Evolutionary conservation across 73 alveolate genomes (phyloP), one percentile per base, ranked within the genome.

Genomic region (Uronychia binucleata): DNA sequence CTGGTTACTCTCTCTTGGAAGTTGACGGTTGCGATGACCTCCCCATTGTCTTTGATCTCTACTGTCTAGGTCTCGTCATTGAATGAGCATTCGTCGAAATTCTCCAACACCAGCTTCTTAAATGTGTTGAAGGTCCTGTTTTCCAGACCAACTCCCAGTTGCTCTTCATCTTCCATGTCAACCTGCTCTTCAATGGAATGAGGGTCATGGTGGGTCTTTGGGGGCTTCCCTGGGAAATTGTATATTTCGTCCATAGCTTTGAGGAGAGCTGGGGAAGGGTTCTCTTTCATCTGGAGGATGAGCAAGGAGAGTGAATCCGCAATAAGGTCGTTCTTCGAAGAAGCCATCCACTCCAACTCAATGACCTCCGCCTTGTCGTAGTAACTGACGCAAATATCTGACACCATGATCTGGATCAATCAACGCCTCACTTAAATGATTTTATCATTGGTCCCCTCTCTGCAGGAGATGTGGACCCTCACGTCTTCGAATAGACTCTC

Each of bases 271-370:
- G 96, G 89, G 28, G 92, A 85, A 5, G 96, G 96, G 59, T 91
- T 87, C n/a, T 76, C 84, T 33, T 85, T 78, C 1, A 87, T 76
- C 81, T 91, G 89, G 76, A 91, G 30, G 26, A 90, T 81, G n/a
- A 91, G 77, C 28, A 91, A 67, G 30, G 92, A 80, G 25, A 91
- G 33, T 13, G 96, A 85, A 82, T 91, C 96, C 27, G 96, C 92
- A 8, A 91, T 57, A 77, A 91, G 74, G 67, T 91, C 96, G 67
- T 77, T 77, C 74, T 82, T 81, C 33, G 96, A 93, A 30, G 91
- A 83, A 30, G 94, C 88, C 0, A 78, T 46, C 94, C 96, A 91
- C 28, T 82, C 88, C 58, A 83, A 33, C 58, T 87, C 75, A 5
- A 91, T 30, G 59, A 77, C 58, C 27, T 83, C 19, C 0, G 90